These are phyloP conservation scores for Sugiyamaella novakii DNA, from an alignment of 1,139 yeast species.

Conservation along the genomic window DNA sequence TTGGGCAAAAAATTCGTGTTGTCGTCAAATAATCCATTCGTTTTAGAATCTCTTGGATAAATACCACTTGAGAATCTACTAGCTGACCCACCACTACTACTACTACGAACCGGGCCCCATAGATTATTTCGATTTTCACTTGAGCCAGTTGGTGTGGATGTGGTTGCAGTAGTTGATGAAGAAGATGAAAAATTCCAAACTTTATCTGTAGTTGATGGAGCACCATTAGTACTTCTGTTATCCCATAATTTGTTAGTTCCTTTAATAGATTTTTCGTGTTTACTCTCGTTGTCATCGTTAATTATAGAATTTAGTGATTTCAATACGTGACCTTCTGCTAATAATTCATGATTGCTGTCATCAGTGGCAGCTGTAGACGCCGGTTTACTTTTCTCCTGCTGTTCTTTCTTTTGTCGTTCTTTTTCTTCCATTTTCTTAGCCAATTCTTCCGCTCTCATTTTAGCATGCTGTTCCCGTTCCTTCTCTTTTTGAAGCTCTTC, in stretches of 20 bases:
- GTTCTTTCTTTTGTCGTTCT: constrained; percentile 18
- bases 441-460: constrained; percentile 38
- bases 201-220: constrained; percentile 2
- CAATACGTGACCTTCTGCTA: constrained; percentile 24
- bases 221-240: not conserved
- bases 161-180: not conserved
- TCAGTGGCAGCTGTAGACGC: not conserved
- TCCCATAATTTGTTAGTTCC: constrained; percentile 12
- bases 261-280: constrained; percentile 2
- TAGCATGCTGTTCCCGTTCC: constrained; percentile 37
- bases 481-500: constrained; percentile 39
- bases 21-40: constrained; percentile 18
- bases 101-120: constrained; percentile 20
- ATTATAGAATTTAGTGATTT: constrained; percentile 26
- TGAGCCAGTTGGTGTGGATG: not conserved
- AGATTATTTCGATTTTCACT: constrained; percentile 15
- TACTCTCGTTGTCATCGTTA: constrained; percentile 23
- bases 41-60: constrained; percentile 17
- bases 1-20: not conserved
- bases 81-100: constrained; percentile 10
- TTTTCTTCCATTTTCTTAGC: constrained; percentile 36
- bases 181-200: constrained; percentile 13
- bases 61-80: constrained; percentile 20
- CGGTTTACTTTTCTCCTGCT: constrained; percentile 1
- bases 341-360: constrained; percentile 5